A percentile compares a stretch with the other conserved stretches of the same genome.
phyloP scores from a whole-genome alignment of 1,284 basidiomycete species.

The Amylostereum areolatum region DNA sequence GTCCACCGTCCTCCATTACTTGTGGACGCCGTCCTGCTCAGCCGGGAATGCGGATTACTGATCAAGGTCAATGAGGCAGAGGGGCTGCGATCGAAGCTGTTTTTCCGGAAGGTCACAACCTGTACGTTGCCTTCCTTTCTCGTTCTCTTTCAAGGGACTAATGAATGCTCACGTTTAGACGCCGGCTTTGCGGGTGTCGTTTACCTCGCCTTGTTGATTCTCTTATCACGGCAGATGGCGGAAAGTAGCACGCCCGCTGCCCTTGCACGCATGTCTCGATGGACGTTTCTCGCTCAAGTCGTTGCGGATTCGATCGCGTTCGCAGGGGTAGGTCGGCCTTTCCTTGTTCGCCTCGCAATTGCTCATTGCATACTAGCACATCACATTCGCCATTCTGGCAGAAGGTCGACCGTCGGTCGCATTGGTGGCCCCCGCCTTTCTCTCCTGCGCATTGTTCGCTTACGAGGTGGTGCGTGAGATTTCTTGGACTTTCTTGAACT shows the following conservation, averaged over 20 bases:
- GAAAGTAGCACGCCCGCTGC: constrained; percentile 73
- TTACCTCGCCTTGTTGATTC: constrained; percentile 60
- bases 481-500: neutral
- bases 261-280: constrained; percentile 72
- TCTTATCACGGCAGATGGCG: constrained; percentile 71
- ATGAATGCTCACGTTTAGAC: constrained; percentile 51
- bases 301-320: constrained; percentile 79
- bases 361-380: constrained; percentile 38
- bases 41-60: constrained; percentile 73
- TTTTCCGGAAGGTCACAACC: constrained; percentile 77
- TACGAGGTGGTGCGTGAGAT: constrained; percentile 59
- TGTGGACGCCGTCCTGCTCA: constrained; percentile 63
- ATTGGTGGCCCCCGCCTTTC: constrained; percentile 75
- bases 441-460: constrained; percentile 66
- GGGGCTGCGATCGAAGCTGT: constrained; percentile 62
- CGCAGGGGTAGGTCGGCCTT: constrained; percentile 43
- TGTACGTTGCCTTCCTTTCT: constrained; percentile 44
- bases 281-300: constrained; percentile 74
- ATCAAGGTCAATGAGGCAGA: constrained; percentile 59
- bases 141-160: too few species aligned
- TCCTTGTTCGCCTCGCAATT: neutral
- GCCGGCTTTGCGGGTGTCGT: constrained; percentile 63
- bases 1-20: constrained; percentile 46
- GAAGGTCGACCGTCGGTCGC: constrained; percentile 76
- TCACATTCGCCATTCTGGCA: constrained; percentile 78